Conservation (phyloP, 2,329 filamentous ascomycete genomes). For the Aspergillus awamori region DNA sequence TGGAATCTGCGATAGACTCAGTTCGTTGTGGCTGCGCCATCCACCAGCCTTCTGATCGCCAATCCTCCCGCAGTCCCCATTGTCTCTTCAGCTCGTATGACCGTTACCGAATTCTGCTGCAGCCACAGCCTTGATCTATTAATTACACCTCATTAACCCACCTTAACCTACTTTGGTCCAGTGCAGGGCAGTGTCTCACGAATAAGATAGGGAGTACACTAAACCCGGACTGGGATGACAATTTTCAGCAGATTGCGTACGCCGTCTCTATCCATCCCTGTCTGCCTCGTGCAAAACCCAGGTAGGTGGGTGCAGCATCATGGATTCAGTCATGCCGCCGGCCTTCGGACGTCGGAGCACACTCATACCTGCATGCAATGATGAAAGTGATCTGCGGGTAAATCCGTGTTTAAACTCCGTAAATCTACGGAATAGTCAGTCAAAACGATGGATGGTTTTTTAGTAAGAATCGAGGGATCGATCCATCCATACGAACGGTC, state of each 20-base stretch:
- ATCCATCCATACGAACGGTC: neutral
- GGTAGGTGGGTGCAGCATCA: neutral
- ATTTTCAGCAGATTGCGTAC: neutral
- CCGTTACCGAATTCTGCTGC: neutral
- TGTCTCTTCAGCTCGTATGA: neutral
- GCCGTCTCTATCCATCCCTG: neutral
- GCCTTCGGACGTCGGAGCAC: neutral
- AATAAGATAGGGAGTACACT: neutral
- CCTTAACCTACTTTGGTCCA: neutral
- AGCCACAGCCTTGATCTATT: slow-evolving; percentile 1
- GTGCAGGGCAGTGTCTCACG: neutral
- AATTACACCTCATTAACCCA: neutral
- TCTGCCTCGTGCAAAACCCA: neutral
- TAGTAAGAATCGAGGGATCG: neutral
- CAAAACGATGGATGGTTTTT: neutral
- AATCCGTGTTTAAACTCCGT: neutral
- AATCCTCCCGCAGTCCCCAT: neutral
- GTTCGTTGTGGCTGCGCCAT: neutral
- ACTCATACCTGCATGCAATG: neutral
- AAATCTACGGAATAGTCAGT: too few species aligned
- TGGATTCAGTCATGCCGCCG: neutral
- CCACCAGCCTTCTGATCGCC: neutral
- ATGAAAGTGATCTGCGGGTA: neutral
- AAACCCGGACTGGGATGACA: neutral
- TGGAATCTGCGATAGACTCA: neutral